phyloP scores from a whole-genome alignment of 164 flowering plant species.

The Aristolochia fimbriata region DNA sequence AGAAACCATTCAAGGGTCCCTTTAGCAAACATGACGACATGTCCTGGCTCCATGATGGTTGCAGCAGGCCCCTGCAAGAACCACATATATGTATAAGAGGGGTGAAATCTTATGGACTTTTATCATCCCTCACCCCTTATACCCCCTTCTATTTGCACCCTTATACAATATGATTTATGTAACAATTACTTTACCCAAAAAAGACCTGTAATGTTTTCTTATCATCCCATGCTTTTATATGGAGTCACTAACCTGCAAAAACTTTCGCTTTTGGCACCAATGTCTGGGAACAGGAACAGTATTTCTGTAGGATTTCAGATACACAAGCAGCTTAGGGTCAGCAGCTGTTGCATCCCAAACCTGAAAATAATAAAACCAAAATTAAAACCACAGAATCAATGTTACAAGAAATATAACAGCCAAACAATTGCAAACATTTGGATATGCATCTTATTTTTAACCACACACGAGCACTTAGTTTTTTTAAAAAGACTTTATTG shows the following conservation, averaged over 20 bases:
- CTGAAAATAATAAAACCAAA: slow-evolving; percentile 20
- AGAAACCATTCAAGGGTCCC: slow-evolving; percentile 47
- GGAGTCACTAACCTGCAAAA: slow-evolving; percentile 69
- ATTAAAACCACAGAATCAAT: no score
- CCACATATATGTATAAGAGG: slow-evolving; percentile 90
- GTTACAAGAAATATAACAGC: not conserved
- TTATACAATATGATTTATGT: slow-evolving; percentile 26
- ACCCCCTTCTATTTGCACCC: slow-evolving; percentile 17
- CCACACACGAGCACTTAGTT: no score
- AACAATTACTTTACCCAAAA: not conserved
- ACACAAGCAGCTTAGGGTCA: slow-evolving; percentile 94
- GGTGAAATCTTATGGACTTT: slow-evolving; percentile 44
- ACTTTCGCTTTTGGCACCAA: slow-evolving; percentile 97
- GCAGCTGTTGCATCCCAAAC: slow-evolving; percentile 99
- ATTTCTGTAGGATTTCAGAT: slow-evolving; percentile 79
- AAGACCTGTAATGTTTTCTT: not conserved
- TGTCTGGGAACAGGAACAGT: slow-evolving; percentile 99
- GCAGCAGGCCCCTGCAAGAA: slow-evolving; percentile 99
- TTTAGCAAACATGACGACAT: slow-evolving; percentile 50
- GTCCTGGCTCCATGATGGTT: slow-evolving; percentile 77
- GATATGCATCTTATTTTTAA: no score
- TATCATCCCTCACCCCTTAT: slow-evolving; percentile 47
- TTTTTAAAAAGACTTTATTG: no score
- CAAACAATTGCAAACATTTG: not conserved
- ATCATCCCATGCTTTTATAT: not conserved